Conservation (phyloP, 306 rosid species). For the Erythrophleum fordii region DNA sequence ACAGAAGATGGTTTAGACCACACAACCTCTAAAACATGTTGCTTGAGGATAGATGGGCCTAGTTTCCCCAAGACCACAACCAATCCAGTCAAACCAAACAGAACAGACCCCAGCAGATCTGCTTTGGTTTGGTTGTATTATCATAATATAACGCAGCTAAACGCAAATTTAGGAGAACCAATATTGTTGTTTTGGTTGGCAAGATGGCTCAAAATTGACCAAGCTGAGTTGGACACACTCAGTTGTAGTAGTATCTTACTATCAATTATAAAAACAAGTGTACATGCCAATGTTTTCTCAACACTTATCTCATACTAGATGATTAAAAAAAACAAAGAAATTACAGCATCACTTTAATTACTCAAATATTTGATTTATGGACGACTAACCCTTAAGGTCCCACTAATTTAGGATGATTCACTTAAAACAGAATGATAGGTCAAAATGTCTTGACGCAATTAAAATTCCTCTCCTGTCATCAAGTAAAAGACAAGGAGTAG, state of each 20-base stretch:
- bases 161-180: slow-evolving; percentile 18
- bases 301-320: too few relatives aligned
- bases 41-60: background rate
- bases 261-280: background rate
- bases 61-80: background rate
- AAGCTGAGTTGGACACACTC: slow-evolving; percentile 10
- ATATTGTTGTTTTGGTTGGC: background rate
- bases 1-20: background rate
- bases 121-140: background rate
- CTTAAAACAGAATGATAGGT: background rate
- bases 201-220: slow-evolving; percentile 15
- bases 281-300: background rate
- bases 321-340: too few relatives aligned
- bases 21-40: background rate
- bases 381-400: background rate
- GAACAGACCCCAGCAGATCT: background rate
- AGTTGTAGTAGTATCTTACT: background rate
- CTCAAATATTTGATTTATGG: too few relatives aligned
- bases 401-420: background rate
- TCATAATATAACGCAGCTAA: background rate
- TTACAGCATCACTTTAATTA: too few relatives aligned
- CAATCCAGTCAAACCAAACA: background rate
- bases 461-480: background rate
- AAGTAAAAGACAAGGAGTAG: background rate
- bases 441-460: background rate